Base-by-base conservation (phyloP, 345 rosid species). In the Populus euphratica region DNA sequence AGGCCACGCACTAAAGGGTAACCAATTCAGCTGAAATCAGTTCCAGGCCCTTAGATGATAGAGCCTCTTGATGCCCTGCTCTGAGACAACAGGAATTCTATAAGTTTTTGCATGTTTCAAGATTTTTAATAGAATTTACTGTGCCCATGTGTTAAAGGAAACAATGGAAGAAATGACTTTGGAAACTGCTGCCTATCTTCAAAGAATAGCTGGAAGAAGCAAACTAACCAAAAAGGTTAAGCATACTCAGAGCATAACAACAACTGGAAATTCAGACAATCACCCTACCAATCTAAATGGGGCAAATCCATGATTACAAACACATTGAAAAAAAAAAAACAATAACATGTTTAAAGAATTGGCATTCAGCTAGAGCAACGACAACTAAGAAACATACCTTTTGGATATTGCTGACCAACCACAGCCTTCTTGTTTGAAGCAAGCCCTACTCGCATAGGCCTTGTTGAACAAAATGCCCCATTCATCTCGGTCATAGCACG, bases 21-120 rank as follows among this genome's bases (percentile, higher is more conserved):
- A 94, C 89, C 96, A 82, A 84, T 88, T 91, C 92, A 87, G 93
- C 97, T 84, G 90, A 89, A 94, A 90, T 91, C 93, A 93, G 92
- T 91, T 89, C 95, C 98, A 93, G 99, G 93, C 90, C 93, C 91
- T 89, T 86, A 85, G 90, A 90, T 87, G 93, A 89, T 84, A 91
- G 98, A 94, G 94, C 93, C 94, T 86, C 98, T 88, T 81, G 90
- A 86, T 85, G 73, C 90, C 97, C 98, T 94, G 98, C 97, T 93
- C 85, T 82, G 88, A 89, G 89, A 95, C 92, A 94, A 91, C 88
- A 91, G 84, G 87, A 85, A 83, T 86, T 85, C 83, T 89, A 91
- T 93, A 86, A 93, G 93, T 87, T 79, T 88, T 81, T 82, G 81
- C 83, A 84, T 68, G 70, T 83, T 85, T 87, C 69, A 68, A 82